phyloP scores from a whole-genome alignment of 208 protist species.

The Leishmania martiniquensis region DNA sequence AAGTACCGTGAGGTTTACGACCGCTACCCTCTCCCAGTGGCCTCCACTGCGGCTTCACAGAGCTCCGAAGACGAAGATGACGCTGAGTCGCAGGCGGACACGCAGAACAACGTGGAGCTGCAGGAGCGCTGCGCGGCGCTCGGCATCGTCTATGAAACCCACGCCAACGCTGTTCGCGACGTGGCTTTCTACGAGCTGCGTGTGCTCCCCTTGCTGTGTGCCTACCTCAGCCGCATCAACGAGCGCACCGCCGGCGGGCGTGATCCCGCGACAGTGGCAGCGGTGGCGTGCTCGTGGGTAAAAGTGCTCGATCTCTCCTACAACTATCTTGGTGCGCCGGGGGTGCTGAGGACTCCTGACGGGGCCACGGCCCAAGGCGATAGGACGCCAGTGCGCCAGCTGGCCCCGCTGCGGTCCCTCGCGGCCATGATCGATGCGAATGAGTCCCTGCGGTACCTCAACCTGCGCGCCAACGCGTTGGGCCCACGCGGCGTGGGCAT shows the following conservation, averaged over 20 bases:
- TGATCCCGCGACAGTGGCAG: slow-evolving; percentile 7
- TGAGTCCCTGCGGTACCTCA: slow-evolving; percentile 76
- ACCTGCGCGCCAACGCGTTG: slow-evolving; percentile 77
- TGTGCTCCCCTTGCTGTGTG: slow-evolving; percentile 67
- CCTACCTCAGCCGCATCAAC: slow-evolving; percentile 46
- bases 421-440: slow-evolving; percentile 77
- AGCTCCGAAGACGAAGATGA: slow-evolving; percentile 27
- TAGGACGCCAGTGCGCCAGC: slow-evolving; percentile 32
- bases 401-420: slow-evolving; percentile 51
- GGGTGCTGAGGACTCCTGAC: not conserved
- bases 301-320: slow-evolving; percentile 54
- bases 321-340: slow-evolving; percentile 42
- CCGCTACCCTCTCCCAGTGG: slow-evolving; percentile 66
- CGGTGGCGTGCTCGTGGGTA: slow-evolving; percentile 25
- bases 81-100: slow-evolving; percentile 32
- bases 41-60: not conserved
- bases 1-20: slow-evolving; percentile 52
- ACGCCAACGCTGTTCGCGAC: slow-evolving; percentile 56
- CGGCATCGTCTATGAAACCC: slow-evolving; percentile 58
- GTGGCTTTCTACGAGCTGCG: slow-evolving; percentile 65
- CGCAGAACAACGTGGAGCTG: slow-evolving; percentile 64
- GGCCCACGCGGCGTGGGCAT: slow-evolving; percentile 82
- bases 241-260: slow-evolving; percentile 11
- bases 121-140: slow-evolving; percentile 56
- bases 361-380: slow-evolving; percentile 7